Percentiles rank a stretch among this genome's conserved stretches.
Evolutionary conservation across 768 basidiomycete species (phyloP).

Genomic region (Podaxis sp.): DNA sequence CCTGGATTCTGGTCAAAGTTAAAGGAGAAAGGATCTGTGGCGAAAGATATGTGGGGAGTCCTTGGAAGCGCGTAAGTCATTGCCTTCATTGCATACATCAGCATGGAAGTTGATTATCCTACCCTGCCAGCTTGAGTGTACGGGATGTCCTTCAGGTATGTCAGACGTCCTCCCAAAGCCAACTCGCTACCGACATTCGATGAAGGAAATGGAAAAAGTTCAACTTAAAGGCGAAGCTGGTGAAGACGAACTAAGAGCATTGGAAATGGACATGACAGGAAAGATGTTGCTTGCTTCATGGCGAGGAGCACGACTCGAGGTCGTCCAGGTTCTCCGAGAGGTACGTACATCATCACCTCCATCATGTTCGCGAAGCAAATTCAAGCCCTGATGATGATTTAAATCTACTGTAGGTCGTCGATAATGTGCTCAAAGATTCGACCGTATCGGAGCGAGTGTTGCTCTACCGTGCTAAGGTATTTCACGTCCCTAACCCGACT

Average conservation of each 20-base stretch:
- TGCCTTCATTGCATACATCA: conserved; percentile 1
- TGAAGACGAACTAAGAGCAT: conserved; percentile 80
- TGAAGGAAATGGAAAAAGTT: conserved; percentile 84
- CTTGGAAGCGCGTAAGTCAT: conserved; percentile 87
- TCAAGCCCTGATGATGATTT: neutral
- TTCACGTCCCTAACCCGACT: conserved; percentile 10
- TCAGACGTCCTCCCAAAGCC: neutral
- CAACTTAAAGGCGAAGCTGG: conserved; percentile 86
- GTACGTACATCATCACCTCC: conserved; percentile 18
- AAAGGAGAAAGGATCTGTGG: conserved; percentile 90
- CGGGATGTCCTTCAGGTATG: conserved; percentile 68
- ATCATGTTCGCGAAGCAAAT: conserved; percentile 5
- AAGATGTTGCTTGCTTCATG: conserved; percentile 98
- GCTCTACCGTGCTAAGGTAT: conserved; percentile 82
- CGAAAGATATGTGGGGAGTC: conserved; percentile 97
- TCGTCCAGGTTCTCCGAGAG: conserved; percentile 85
- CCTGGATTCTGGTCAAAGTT: conserved; percentile 91
- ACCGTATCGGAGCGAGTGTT: conserved; percentile 69
- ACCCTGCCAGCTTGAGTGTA: conserved; percentile 56
- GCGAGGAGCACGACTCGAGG: conserved; percentile 95
- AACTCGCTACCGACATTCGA: conserved; percentile 7
- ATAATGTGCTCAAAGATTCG: conserved; percentile 81
- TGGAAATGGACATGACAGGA: conserved; percentile 93
- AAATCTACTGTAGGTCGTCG: conserved; percentile 54
- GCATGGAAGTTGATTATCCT: neutral